A percentile compares a stretch with the other conserved stretches of the same genome.
Conservation (phyloP, 129 eudicot species). For the Lactuca sativa region DNA sequence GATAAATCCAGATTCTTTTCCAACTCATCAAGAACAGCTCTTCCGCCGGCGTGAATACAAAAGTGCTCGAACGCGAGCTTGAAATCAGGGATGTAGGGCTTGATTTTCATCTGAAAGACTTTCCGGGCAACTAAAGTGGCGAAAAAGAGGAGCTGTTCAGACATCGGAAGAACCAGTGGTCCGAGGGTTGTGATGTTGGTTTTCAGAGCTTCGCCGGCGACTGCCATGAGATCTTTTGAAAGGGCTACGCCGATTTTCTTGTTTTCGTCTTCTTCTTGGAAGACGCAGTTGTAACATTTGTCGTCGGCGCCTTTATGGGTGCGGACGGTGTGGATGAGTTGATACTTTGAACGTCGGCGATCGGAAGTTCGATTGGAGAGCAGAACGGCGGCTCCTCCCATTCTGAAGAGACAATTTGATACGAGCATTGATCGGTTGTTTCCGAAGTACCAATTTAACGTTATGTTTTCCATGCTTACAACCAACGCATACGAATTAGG, state of each 20-base stretch:
- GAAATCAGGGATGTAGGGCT: slow-evolving; percentile 73
- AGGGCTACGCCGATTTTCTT: slow-evolving; percentile 54
- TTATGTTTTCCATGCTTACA: slow-evolving; percentile 72
- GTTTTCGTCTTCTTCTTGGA: slow-evolving; percentile 61
- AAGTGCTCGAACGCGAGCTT: slow-evolving; percentile 80
- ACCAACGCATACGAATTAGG: slow-evolving; percentile 67
- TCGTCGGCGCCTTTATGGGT: slow-evolving; percentile 79
- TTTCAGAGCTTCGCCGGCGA: slow-evolving; percentile 72
- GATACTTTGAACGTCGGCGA: slow-evolving; percentile 59
- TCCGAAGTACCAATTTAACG: slow-evolving; percentile 70
- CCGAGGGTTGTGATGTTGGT: slow-evolving; percentile 73
- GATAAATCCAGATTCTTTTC: slow-evolving; percentile 64
- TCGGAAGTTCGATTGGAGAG: slow-evolving; percentile 63
- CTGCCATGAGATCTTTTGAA: slow-evolving; percentile 70
- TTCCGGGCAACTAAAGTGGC: slow-evolving; percentile 55
- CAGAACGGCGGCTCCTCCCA: slow-evolving; percentile 84
- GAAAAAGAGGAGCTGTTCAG: slow-evolving; percentile 65
- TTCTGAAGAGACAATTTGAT: slow-evolving; percentile 70
- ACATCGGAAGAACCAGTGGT: slow-evolving; percentile 75
- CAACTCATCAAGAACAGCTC: slow-evolving; percentile 64
- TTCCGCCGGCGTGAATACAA: slow-evolving; percentile 73
- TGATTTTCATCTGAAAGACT: slow-evolving; percentile 62
- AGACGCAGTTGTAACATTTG: slow-evolving; percentile 55
- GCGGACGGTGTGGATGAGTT: slow-evolving; percentile 62
- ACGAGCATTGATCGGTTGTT: slow-evolving; percentile 72